These are phyloP conservation scores for Exophiala aquamarina DNA, from an alignment of 2,329 filamentous ascomycete species.

Conservation along the genomic window DNA sequence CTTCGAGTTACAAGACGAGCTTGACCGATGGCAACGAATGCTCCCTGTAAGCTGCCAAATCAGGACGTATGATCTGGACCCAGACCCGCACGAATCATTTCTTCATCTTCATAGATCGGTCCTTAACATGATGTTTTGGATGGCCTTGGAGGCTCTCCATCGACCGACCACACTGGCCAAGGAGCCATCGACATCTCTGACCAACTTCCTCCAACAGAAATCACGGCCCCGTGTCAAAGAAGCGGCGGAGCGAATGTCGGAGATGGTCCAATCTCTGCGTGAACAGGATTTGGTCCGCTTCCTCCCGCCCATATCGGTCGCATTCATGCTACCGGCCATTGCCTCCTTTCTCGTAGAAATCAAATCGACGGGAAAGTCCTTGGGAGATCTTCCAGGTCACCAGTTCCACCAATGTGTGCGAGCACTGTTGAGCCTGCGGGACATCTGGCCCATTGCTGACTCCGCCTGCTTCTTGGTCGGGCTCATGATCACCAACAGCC, in stretches of 20 bases:
- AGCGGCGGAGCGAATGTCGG: slow-evolving; percentile 16
- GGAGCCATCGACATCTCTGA: not conserved
- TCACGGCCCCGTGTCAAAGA: slow-evolving; percentile 19
- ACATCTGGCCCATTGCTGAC: slow-evolving; percentile 25
- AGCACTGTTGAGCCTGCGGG: slow-evolving; percentile 15
- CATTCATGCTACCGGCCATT: slow-evolving; percentile 21
- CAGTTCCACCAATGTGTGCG: slow-evolving; percentile 22
- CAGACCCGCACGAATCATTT: slow-evolving; percentile 8
- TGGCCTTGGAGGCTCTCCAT: slow-evolving; percentile 20
- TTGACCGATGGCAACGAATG: slow-evolving; percentile 17
- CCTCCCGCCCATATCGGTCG: slow-evolving; percentile 18
- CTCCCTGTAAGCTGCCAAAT: slow-evolving; percentile 12
- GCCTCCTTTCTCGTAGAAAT: slow-evolving; percentile 23
- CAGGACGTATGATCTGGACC: slow-evolving; percentile 3
- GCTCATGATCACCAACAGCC: slow-evolving; percentile 22
- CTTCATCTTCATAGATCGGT: slow-evolving; percentile 15
- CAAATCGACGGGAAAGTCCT: slow-evolving; percentile 11
- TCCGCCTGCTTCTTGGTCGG: slow-evolving; percentile 21
- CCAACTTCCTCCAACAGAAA: not conserved
- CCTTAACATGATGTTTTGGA: slow-evolving; percentile 18
- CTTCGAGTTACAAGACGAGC: slow-evolving; percentile 13
- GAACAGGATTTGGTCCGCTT: slow-evolving; percentile 18
- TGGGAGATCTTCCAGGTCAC: slow-evolving; percentile 10
- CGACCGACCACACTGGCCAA: slow-evolving; percentile 16
- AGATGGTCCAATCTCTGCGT: slow-evolving; percentile 16